A percentile compares a stretch with the other conserved stretches of the same genome.
Evolutionary conservation across 495 filamentous ascomycete species (phyloP).

Genomic region (Melanomma pulvis-pyrius): DNA sequence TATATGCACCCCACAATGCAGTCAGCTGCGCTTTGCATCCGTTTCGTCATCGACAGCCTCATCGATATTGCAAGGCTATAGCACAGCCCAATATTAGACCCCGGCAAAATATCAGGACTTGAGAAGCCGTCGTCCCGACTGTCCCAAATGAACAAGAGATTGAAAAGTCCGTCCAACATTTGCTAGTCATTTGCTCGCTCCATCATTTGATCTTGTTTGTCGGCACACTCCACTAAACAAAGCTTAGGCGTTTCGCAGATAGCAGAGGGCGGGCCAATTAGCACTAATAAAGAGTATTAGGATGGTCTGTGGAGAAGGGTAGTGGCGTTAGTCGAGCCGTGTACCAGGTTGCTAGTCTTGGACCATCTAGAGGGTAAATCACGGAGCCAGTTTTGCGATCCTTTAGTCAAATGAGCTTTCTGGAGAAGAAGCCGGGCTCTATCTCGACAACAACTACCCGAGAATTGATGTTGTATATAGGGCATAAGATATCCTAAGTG

Average conservation of each 20-base stretch:
- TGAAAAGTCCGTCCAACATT: not conserved
- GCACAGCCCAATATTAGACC: constrained; percentile 16
- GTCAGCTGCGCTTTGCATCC: not conserved
- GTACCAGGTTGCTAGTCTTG: constrained; percentile 4
- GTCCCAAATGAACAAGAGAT: constrained; percentile 21
- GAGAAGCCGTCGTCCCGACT: constrained; percentile 21
- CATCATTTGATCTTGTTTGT: constrained; percentile 19
- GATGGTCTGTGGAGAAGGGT: constrained; percentile 8
- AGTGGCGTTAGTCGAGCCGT: constrained; percentile 1
- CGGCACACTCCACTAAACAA: constrained; percentile 1
- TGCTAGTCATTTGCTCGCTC: constrained; percentile 12
- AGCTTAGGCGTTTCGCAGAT: constrained; percentile 17
- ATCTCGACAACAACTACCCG: not conserved
- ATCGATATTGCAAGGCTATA: constrained; percentile 5
- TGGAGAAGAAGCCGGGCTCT: not conserved
- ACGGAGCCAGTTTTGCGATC: not conserved
- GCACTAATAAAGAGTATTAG: not conserved
- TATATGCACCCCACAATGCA: constrained; percentile 22
- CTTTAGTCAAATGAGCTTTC: constrained; percentile 5
- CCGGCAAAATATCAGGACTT: constrained; percentile 24
- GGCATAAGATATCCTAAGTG: not conserved
- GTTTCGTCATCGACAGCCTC: constrained; percentile 8
- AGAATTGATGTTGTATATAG: not conserved
- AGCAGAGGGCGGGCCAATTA: not conserved
- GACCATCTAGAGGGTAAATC: constrained; percentile 1